phyloP scores from a whole-genome alignment of 2,329 filamentous ascomycete genomes.

The Orbilia oligospora region DNA sequence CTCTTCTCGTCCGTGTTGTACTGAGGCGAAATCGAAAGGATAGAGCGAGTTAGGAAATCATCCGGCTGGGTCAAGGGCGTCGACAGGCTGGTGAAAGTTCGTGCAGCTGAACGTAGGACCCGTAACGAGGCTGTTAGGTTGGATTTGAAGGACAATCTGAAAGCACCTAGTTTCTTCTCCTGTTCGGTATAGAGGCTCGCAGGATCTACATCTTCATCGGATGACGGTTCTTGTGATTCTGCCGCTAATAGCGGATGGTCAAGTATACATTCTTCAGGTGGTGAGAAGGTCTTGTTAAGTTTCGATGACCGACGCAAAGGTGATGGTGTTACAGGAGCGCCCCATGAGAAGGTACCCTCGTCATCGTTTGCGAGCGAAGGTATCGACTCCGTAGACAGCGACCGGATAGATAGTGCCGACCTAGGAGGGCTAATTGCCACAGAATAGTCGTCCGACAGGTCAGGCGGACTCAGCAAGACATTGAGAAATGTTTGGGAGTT shows the following conservation, averaged over 20 bases:
- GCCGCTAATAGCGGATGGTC: slow-evolving; percentile 63
- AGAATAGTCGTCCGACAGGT: slow-evolving; percentile 62
- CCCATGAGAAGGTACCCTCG: slow-evolving; percentile 63
- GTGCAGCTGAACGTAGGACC: slow-evolving; percentile 76
- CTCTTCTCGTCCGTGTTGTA: slow-evolving; percentile 77
- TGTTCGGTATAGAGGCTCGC: slow-evolving; percentile 61
- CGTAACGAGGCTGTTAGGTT: slow-evolving; percentile 78
- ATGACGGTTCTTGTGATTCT: slow-evolving; percentile 55
- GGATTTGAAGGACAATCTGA: slow-evolving; percentile 74
- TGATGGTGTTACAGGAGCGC: slow-evolving; percentile 45
- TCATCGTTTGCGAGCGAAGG: slow-evolving; percentile 64
- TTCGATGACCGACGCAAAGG: slow-evolving; percentile 44
- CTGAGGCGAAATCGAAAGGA: slow-evolving; percentile 77
- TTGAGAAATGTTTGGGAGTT: slow-evolving; percentile 62
- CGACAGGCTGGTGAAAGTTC: slow-evolving; percentile 75
- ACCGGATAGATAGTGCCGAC: slow-evolving; percentile 62
- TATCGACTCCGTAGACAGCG: slow-evolving; percentile 63
- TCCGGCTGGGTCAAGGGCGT: slow-evolving; percentile 76
- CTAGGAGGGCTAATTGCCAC: slow-evolving; percentile 62
- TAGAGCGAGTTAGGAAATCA: slow-evolving; percentile 77
- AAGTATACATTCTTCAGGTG: slow-evolving; percentile 62
- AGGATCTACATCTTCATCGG: slow-evolving; percentile 57
- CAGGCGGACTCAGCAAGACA: slow-evolving; percentile 63
- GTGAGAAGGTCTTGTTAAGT: slow-evolving; percentile 60
- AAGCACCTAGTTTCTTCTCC: slow-evolving; percentile 49